Base-by-base conservation (phyloP, 106 monocot species). In the Gastrodia elata region DNA sequence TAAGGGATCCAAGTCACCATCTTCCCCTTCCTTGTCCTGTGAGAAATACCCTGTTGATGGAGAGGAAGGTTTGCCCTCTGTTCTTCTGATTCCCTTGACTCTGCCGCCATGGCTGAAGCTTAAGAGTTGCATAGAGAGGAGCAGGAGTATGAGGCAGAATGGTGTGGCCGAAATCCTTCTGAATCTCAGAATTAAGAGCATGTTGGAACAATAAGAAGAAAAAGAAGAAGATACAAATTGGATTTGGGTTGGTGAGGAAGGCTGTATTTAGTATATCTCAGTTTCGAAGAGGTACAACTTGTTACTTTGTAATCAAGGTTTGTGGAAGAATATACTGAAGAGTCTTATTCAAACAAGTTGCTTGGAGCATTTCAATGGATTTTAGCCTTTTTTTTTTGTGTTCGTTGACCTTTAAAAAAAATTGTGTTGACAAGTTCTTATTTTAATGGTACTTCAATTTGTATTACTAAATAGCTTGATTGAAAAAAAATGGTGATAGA, bases 41-140 rank as follows among this genome's bases (percentile, higher is more conserved):
- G 83, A 76, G 72, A 48, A 72, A 26, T 15, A 42, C 15, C 68
- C 59, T 1, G 68, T 76, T 27, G 75, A 71, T 42, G 77, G 41
- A 13, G 61, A 46, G 16, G 74, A 74, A 16, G 46, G 38, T 13
- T 56, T 61, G 11, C 46, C 38, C 64, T 30, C 56, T 61, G 36
- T n/a, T 8, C 52, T 71, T 30, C 71, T 76, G 15, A 34, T 18
- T 30, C 39, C 76, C 6, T 43, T 44, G 41, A 42, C 52, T 78
- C 41, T 36, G 34, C 77, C 22, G 26, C 81, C 78, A 67, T 68
- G 40, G 76, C 68, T 44, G 26, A 68, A 41, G 72, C 26, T 57
- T 13, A 55, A 8, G 22, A 56, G 42, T 33, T 74, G 70, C 65
- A 71, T 44, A 20, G 67, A 24, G 38, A 81, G 64, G 39, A 84